These are phyloP conservation scores for Aspergillus ellipticus DNA, from an alignment of 495 filamentous ascomycete genomes.

Conservation along the genomic window DNA sequence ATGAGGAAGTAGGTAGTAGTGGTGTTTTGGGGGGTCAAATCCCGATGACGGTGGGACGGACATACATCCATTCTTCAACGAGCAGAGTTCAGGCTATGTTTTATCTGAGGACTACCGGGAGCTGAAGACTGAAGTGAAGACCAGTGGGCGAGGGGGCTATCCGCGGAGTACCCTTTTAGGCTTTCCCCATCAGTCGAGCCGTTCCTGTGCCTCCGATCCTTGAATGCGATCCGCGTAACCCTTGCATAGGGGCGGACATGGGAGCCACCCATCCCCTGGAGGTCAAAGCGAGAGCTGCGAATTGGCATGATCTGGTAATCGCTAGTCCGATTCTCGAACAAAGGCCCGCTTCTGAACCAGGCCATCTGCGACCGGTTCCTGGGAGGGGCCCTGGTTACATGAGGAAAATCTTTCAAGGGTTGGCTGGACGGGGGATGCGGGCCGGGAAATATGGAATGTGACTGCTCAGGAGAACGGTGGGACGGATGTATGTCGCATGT, in stretches of 20 bases:
- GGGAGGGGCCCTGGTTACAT: conserved; percentile 6
- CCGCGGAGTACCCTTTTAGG: neutral
- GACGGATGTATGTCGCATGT: neutral
- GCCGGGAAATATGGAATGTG: conserved; percentile 21
- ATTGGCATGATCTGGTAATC: conserved; percentile 12
- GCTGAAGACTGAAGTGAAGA: neutral
- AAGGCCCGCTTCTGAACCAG: conserved; percentile 13
- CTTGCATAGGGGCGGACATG: conserved; percentile 22
- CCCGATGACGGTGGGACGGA: no score
- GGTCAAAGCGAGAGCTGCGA: conserved; percentile 9
- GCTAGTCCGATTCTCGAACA: conserved; percentile 17
- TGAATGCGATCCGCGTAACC: conserved; percentile 21
- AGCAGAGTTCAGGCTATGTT: conserved; percentile 2
- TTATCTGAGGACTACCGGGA: neutral
- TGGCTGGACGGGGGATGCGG: conserved; percentile 17
- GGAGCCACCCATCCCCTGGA: conserved; percentile 1
- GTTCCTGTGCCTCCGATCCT: conserved; percentile 8
- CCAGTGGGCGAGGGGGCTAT: no score
- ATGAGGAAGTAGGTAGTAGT: neutral
- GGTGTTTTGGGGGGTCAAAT: no score
- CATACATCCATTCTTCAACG: neutral
- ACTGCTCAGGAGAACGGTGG: conserved; percentile 6
- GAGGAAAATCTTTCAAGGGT: conserved; percentile 9
- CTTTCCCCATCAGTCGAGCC: neutral
- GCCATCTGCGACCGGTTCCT: conserved; percentile 14